phyloP scores from a whole-genome alignment of 371 early-diverging fungal species.

The Chytridiales sp. region DNA sequence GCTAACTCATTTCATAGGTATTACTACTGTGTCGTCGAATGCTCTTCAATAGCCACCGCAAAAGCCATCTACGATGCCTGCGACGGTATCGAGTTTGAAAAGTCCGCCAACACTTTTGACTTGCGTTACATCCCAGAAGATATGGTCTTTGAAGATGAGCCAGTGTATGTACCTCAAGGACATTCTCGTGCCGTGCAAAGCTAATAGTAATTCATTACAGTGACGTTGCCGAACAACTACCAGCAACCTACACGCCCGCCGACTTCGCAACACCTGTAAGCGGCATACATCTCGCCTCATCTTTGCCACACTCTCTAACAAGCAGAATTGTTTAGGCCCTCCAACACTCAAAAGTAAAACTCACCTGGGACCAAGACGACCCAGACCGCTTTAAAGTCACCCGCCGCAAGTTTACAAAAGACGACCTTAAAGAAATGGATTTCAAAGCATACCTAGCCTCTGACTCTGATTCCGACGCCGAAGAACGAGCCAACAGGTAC shows the following conservation, averaged over 20 bases:
- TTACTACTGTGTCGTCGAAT: conserved; percentile 94
- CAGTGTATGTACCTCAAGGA: conserved; percentile 34
- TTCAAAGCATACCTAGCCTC: conserved; percentile 88
- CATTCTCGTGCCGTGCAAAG: too few species aligned
- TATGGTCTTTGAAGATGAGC: conserved; percentile 78
- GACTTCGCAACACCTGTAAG: conserved; percentile 75
- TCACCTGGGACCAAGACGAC: conserved; percentile 98
- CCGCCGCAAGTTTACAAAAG: conserved; percentile 77
- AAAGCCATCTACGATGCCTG: conserved; percentile 76
- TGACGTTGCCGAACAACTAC: conserved; percentile 70
- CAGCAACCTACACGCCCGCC: conserved; percentile 76
- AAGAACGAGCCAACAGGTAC: conserved; percentile 58
- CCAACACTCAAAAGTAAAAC: conserved; percentile 87
- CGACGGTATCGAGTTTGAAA: conserved; percentile 95
- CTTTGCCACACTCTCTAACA: not conserved
- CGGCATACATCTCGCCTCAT: not conserved
- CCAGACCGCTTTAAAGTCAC: conserved; percentile 77
- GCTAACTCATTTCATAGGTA: conserved; percentile 49
- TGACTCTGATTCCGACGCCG: conserved; percentile 59
- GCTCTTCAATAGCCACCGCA: conserved; percentile 85
- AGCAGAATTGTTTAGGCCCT: conserved; percentile 59
- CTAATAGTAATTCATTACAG: conserved; percentile 12
- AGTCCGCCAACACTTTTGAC: conserved; percentile 92
- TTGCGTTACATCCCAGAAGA: conserved; percentile 95
- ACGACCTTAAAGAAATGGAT: conserved; percentile 88